Evolutionary conservation across 2,329 filamentous ascomycete species (phyloP).

Genomic region (Microdochium bolleyi): DNA sequence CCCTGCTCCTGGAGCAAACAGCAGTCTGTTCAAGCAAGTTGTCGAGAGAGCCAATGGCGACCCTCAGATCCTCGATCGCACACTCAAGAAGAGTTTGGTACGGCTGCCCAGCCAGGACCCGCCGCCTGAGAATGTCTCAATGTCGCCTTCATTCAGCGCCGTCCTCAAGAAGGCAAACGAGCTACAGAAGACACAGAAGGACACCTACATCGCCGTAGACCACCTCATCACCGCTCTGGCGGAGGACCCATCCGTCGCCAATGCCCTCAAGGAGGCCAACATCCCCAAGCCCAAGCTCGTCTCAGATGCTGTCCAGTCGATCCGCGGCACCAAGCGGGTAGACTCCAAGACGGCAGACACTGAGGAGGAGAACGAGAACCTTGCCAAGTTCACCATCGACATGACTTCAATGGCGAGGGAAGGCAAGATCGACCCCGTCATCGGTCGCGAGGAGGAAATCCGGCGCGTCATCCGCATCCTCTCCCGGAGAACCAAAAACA

Average conservation of each 20-base stretch:
- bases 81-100: conserved; percentile 86
- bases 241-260: conserved; percentile 70
- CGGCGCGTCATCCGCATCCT: conserved; percentile 85
- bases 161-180: conserved; percentile 80
- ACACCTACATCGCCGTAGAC: conserved; percentile 89
- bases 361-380: conserved; percentile 87
- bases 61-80: conserved; percentile 76
- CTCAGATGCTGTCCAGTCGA: conserved; percentile 82
- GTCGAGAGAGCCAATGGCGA: conserved; percentile 92
- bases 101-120: conserved; percentile 91
- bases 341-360: conserved; percentile 94
- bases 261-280: conserved; percentile 74
- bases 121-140: conserved; percentile 78
- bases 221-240: conserved; percentile 82
- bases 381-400: conserved; percentile 97
- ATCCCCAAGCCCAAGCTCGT: conserved; percentile 86
- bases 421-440: conserved; percentile 96
- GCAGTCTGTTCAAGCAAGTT: conserved; percentile 89
- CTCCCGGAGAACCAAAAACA: conserved; percentile 94
- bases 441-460: conserved; percentile 94
- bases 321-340: conserved; percentile 86
- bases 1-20: conserved; percentile 49
- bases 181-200: conserved; percentile 94
- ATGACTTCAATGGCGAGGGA: conserved; percentile 96
- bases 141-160: conserved; percentile 74